A percentile compares a stretch with the other conserved stretches of the same genome.
Evolutionary conservation across 2,329 filamentous ascomycete species (phyloP).

Genomic region (Ascochyta koolunga): DNA sequence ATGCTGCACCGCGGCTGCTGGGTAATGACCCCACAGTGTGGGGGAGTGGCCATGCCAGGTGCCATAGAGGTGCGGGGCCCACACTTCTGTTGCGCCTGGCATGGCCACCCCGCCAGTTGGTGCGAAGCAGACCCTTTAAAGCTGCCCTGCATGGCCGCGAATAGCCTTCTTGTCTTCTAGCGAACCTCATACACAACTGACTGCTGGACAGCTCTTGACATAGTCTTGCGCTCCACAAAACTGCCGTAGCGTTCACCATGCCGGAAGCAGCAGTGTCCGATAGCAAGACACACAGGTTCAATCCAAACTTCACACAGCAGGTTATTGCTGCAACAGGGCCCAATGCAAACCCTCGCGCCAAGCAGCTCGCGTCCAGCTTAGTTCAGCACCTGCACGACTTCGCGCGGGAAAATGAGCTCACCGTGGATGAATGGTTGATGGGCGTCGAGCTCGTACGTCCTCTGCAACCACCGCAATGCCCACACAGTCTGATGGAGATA

Average conservation of each 20-base stretch:
- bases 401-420: constrained; percentile 76
- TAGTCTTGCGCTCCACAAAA: neutral
- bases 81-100: neutral
- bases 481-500: constrained; percentile 20
- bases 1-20: constrained; percentile 1
- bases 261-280: constrained; percentile 7
- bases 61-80: no score
- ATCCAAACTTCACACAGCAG: constrained; percentile 76
- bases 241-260: constrained; percentile 1
- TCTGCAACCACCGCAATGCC: neutral
- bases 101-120: constrained; percentile 3
- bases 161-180: constrained; percentile 1
- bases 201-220: constrained; percentile 5
- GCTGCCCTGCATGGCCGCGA: constrained; percentile 12
- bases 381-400: constrained; percentile 80
- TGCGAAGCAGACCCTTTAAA: constrained; percentile 14
- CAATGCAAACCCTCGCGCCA: constrained; percentile 68
- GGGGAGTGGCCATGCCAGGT: no score
- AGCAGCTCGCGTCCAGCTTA: constrained; percentile 67
- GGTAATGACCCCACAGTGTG: no score
- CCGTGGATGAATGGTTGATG: constrained; percentile 77
- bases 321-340: constrained; percentile 76
- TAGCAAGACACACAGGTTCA: constrained; percentile 57
- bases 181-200: neutral
- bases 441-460: constrained; percentile 69